Conservation (phyloP, 495 filamentous ascomycete genomes). For the Ascodesmis nigricans region DNA sequence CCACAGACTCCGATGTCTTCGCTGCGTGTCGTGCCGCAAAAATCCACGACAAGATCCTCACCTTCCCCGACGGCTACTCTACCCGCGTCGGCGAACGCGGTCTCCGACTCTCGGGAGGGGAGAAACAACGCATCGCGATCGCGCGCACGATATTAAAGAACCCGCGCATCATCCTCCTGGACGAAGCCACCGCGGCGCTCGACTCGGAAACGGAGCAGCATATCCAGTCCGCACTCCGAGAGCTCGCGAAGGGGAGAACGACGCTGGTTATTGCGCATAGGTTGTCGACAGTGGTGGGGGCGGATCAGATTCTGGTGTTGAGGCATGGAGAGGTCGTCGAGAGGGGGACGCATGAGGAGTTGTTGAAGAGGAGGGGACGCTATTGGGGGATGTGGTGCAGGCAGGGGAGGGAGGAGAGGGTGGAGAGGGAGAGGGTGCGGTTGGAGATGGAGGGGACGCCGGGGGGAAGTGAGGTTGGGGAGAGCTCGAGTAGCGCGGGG, state of each 20-base stretch:
- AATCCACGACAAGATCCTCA: conserved; percentile 88
- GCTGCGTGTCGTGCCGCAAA: conserved; percentile 78
- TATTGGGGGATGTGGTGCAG: conserved; percentile 94
- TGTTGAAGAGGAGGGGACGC: conserved; percentile 51
- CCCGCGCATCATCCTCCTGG: conserved; percentile 83
- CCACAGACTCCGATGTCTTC: conserved; percentile 67
- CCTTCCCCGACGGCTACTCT: conserved; percentile 76
- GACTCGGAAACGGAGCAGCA: conserved; percentile 93
- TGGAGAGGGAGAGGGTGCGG: conserved; percentile 36
- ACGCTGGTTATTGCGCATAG: conserved; percentile 73
- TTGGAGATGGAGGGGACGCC: too few species aligned
- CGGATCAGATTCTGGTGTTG: conserved; percentile 87
- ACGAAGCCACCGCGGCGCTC: conserved; percentile 88
- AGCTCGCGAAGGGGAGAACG: conserved; percentile 61
- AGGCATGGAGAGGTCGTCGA: conserved; percentile 67
- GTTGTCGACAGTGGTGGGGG: conserved; percentile 79
- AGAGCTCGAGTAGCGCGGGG: conserved; percentile 9
- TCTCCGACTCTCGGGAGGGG: conserved; percentile 74
- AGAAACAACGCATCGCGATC: conserved; percentile 94
- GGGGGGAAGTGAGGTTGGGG: too few species aligned
- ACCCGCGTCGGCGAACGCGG: conserved; percentile 93
- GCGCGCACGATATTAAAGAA: conserved; percentile 91
- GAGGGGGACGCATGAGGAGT: conserved; percentile 64
- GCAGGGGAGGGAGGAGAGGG: conserved; percentile 75
- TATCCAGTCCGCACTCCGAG: conserved; percentile 68